These are phyloP conservation scores for Leishmania turanica DNA, from an alignment of 208 protist genomes.

Conservation along the genomic window DNA sequence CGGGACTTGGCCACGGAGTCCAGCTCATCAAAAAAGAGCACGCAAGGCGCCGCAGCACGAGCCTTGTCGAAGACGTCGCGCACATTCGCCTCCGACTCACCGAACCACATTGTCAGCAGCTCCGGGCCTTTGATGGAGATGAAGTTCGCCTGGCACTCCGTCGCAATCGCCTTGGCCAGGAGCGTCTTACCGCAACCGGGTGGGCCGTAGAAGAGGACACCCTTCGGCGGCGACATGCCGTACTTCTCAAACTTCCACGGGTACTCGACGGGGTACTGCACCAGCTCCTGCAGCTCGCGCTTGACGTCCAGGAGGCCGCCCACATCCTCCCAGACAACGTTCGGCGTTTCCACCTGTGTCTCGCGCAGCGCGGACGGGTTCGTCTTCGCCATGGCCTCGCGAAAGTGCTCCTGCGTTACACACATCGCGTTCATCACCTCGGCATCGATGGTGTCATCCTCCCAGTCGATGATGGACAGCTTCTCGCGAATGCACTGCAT, in stretches of 20 bases:
- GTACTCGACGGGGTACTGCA: slow-evolving; percentile 99
- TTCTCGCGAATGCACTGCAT: slow-evolving; percentile 99
- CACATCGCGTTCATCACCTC: slow-evolving; percentile 98
- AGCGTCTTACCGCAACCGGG: slow-evolving; percentile 99
- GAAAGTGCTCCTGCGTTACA: slow-evolving; percentile 99
- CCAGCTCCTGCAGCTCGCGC: slow-evolving; percentile 99
- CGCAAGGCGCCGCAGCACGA: slow-evolving; percentile 98
- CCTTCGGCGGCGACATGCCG: slow-evolving; percentile 98
- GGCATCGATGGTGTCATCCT: slow-evolving; percentile 99
- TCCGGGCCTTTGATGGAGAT: slow-evolving; percentile 99
- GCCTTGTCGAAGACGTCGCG: slow-evolving; percentile 99
- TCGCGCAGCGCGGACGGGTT: slow-evolving; percentile 99
- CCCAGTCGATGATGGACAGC: slow-evolving; percentile 99
- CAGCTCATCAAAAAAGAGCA: slow-evolving; percentile 99
- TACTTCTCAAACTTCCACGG: slow-evolving; percentile 99
- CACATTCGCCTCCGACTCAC: slow-evolving; percentile 99
- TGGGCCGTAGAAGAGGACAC: slow-evolving; percentile 98
- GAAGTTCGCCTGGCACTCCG: slow-evolving; percentile 99
- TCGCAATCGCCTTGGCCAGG: slow-evolving; percentile 97
- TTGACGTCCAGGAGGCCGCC: slow-evolving; percentile 99
- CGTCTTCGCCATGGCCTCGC: slow-evolving; percentile 93
- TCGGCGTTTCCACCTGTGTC: slow-evolving; percentile 99
- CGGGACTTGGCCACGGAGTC: slow-evolving; percentile 99
- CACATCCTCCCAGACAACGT: slow-evolving; percentile 99
- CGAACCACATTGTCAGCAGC: slow-evolving; percentile 99